Evolutionary conservation across 345 rosid genomes (phyloP).

Genomic region (Psidium friedrichsthalianum): DNA sequence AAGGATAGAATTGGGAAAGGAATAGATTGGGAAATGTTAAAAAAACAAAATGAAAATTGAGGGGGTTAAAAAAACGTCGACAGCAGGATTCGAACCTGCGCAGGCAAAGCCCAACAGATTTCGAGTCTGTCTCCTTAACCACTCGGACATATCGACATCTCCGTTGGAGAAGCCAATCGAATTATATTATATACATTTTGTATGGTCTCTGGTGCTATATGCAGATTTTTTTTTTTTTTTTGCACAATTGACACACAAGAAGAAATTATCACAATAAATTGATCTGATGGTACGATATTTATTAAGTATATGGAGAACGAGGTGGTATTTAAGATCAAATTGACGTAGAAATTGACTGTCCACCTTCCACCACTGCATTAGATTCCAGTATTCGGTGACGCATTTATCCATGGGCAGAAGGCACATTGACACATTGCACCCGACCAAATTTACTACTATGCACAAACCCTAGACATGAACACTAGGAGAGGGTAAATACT

Average conservation of each 20-base stretch:
- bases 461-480: too few relatives aligned
- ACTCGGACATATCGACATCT: constrained; percentile 88
- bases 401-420: not conserved
- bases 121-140: constrained; percentile 99
- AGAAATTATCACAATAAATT: not conserved
- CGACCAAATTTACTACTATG: not conserved
- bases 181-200: too few relatives aligned
- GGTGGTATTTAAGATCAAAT: not conserved
- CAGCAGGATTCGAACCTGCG: constrained; percentile 99
- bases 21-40: not conserved
- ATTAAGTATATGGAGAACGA: not conserved
- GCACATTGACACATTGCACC: not conserved
- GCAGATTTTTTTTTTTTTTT: too few relatives aligned
- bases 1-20: not conserved
- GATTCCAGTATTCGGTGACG: too few relatives aligned
- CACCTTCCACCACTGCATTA: not conserved
- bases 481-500: too few relatives aligned
- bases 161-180: accelerated
- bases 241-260: not conserved
- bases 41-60: not conserved
- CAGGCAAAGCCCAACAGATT: constrained; percentile 99
- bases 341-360: not conserved
- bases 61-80: constrained; percentile 30
- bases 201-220: too few relatives aligned
- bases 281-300: not conserved